Conservation (phyloP, 2,329 filamentous ascomycete species). For the Cytospora paraplurivora region DNA sequence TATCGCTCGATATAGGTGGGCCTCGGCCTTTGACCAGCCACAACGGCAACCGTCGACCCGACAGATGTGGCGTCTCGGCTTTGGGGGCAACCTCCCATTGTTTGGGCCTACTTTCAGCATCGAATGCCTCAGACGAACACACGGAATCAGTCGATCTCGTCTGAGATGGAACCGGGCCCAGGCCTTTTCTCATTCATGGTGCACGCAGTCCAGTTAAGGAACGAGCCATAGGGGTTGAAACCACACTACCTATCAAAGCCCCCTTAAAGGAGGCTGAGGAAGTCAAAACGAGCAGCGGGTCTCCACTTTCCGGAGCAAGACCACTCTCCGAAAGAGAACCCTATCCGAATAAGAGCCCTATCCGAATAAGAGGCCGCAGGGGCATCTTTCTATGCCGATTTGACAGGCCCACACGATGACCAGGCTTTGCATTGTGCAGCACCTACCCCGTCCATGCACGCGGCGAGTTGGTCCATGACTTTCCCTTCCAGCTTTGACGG, state of each 20-base stretch:
- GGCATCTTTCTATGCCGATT: constrained; percentile 25
- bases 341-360: too few species aligned
- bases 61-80: background rate
- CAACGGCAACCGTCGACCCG: background rate
- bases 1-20: constrained; percentile 17
- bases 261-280: constrained; percentile 26
- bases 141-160: background rate
- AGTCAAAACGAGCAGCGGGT: constrained; percentile 14
- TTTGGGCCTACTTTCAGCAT: background rate
- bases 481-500: constrained; percentile 2
- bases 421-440: constrained; percentile 8
- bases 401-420: constrained; percentile 21
- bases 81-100: background rate
- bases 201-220: constrained; percentile 1
- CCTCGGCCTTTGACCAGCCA: background rate
- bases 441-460: constrained; percentile 11
- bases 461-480: constrained; percentile 1
- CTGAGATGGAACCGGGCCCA: constrained; percentile 1
- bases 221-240: constrained; percentile 17
- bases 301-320: constrained; percentile 12
- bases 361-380: constrained; percentile 4
- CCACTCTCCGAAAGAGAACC: too few species aligned
- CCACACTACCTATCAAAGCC: constrained; percentile 14
- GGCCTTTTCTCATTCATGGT: constrained; percentile 2
- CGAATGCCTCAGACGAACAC: background rate